phyloP scores from a whole-genome alignment of 176 grass and related monocot genomes.

The Carex pumila region DNA sequence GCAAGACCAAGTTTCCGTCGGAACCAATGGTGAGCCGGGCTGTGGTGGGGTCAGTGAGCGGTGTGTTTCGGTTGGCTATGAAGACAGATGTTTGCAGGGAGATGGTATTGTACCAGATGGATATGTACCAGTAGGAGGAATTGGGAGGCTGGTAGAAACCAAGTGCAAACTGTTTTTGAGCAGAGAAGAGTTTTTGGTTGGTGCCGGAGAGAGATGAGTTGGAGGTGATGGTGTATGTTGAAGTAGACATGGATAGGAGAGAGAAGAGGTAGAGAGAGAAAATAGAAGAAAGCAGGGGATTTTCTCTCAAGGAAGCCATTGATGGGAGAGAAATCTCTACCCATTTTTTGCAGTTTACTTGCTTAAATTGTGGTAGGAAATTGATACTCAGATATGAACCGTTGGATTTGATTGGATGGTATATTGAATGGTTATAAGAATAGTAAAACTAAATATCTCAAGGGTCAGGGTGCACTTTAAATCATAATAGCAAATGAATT shows the following conservation, averaged over 20 bases:
- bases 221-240: conserved; percentile 55
- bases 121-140: conserved; percentile 55
- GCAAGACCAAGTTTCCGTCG: conserved; percentile 67
- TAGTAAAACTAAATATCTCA: too few species aligned
- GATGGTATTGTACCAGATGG: conserved; percentile 86
- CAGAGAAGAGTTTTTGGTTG: conserved; percentile 44
- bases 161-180: conserved; percentile 38
- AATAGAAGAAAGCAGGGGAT: conserved; percentile 14
- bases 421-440: background rate
- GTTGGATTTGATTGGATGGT: background rate
- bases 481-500: too few species aligned
- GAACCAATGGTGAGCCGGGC: conserved; percentile 39
- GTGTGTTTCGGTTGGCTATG: conserved; percentile 36
- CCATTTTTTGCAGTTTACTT: background rate
- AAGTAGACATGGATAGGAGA: conserved; percentile 24
- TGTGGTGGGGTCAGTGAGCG: conserved; percentile 34
- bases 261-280: conserved; percentile 24
- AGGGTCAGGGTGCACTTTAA: too few species aligned
- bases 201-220: conserved; percentile 41
- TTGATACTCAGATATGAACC: background rate
- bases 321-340: too few species aligned
- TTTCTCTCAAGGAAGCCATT: background rate
- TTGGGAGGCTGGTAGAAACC: conserved; percentile 55
- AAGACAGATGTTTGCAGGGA: conserved; percentile 30
- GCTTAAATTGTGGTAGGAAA: background rate